A percentile compares a stretch with the other conserved stretches of the same genome.
Evolutionary conservation across 805 yeast species (phyloP).

Genomic region (Yarrowia keelungensis): DNA sequence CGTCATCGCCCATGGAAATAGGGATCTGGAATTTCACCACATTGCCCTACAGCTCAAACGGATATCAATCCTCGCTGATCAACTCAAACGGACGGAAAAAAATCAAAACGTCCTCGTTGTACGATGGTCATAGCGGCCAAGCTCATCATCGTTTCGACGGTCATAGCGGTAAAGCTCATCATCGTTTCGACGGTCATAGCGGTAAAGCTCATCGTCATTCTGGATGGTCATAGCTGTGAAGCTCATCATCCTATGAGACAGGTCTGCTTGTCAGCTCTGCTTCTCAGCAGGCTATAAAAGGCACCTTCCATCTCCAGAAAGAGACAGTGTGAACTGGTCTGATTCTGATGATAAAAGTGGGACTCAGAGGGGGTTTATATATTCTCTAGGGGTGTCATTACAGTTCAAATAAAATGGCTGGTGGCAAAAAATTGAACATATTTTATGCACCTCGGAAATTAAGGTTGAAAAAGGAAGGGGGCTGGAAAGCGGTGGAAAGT

Average conservation of each 20-base stretch:
- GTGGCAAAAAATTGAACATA: not conserved
- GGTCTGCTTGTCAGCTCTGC: constrained; percentile 8
- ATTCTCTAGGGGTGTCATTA: not conserved
- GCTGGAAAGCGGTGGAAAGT: too few relatives aligned
- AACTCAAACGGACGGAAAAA: not conserved
- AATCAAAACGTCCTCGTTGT: not conserved
- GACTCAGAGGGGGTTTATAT: not conserved
- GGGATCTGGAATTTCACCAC: not conserved
- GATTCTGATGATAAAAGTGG: not conserved
- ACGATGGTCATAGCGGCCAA: too few relatives aligned
- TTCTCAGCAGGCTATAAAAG: constrained; percentile 6
- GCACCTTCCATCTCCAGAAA: constrained; percentile 7
- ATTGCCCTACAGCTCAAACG: not conserved
- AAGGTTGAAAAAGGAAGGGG: not conserved
- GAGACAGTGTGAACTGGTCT: constrained; percentile 1
- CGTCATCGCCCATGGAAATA: not conserved
- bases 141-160: too few relatives aligned
- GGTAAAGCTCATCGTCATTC: too few relatives aligned
- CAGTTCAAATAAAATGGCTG: not conserved
- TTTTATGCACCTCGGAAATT: not conserved
- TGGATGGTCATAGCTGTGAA: not conserved
- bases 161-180: too few relatives aligned
- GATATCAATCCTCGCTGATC: too few relatives aligned
- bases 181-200: too few relatives aligned
- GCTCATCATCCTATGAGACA: constrained; percentile 1